Evolutionary conservation across 2,329 filamentous ascomycete species (phyloP).

Genomic region (Sordariomycetes sp.): DNA sequence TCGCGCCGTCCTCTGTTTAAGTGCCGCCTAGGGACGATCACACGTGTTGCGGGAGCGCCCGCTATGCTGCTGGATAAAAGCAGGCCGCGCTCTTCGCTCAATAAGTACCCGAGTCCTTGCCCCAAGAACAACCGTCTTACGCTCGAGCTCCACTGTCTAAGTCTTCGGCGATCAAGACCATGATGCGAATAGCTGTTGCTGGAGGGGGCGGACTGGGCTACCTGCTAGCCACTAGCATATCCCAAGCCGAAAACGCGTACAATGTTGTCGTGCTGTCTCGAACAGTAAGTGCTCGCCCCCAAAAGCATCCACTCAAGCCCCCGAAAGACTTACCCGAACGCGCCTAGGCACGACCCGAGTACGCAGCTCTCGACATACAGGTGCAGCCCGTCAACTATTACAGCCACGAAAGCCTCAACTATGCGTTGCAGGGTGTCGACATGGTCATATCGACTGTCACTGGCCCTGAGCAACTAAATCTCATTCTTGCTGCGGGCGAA

Average conservation of each 20-base stretch:
- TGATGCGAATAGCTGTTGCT: slow-evolving; percentile 41
- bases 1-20: no score
- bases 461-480: slow-evolving; percentile 55
- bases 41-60: no score
- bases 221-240: slow-evolving; percentile 43
- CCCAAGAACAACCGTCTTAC: no score
- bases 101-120: no score
- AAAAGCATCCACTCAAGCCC: background rate
- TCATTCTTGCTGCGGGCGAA: slow-evolving; percentile 62
- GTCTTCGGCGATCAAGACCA: slow-evolving; percentile 10
- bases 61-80: no score
- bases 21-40: no score
- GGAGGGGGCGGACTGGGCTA: slow-evolving; percentile 35
- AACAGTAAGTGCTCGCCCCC: slow-evolving; percentile 32
- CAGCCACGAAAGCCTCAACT: slow-evolving; percentile 47
- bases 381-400: slow-evolving; percentile 61
- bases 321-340: slow-evolving; percentile 8
- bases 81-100: no score
- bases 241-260: slow-evolving; percentile 48
- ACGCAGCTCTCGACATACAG: slow-evolving; percentile 50
- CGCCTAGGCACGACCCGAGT: slow-evolving; percentile 41
- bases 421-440: slow-evolving; percentile 62
- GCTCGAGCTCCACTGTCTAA: background rate
- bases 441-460: slow-evolving; percentile 67
- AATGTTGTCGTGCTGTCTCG: slow-evolving; percentile 63